Conservation (phyloP, 495 filamentous ascomycete genomes). For the Xylaria scruposa region DNA sequence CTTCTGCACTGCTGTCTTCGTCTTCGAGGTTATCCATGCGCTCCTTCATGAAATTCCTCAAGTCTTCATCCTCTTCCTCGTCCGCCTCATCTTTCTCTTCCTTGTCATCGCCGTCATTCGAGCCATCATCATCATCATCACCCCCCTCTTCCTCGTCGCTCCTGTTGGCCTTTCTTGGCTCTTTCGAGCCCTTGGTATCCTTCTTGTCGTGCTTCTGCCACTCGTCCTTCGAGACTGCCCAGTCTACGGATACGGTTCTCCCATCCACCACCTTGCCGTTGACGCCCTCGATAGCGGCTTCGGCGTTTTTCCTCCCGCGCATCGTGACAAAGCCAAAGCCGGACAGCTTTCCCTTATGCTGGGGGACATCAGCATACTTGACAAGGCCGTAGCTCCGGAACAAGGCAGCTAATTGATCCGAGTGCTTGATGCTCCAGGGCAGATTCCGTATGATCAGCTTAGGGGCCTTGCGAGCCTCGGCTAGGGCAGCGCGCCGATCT, state of each 20-base stretch:
- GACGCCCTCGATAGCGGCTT: slow-evolving; percentile 81
- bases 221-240: slow-evolving; percentile 88
- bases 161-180: slow-evolving; percentile 42
- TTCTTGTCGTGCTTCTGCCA: slow-evolving; percentile 68
- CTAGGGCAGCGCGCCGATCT: slow-evolving; percentile 60
- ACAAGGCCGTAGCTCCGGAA: slow-evolving; percentile 92
- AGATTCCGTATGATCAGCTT: slow-evolving; percentile 95
- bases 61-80: slow-evolving; percentile 49
- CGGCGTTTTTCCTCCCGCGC: slow-evolving; percentile 86
- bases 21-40: slow-evolving; percentile 57
- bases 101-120: slow-evolving; percentile 29
- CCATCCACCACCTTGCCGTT: slow-evolving; percentile 94
- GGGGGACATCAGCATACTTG: slow-evolving; percentile 80
- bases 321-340: slow-evolving; percentile 95
- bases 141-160: slow-evolving; percentile 33
- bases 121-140: slow-evolving; percentile 37
- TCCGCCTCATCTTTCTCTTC: slow-evolving; percentile 45
- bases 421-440: slow-evolving; percentile 91
- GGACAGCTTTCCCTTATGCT: slow-evolving; percentile 70
- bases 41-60: slow-evolving; percentile 51
- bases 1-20: slow-evolving; percentile 54
- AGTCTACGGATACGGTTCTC: slow-evolving; percentile 87
- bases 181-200: slow-evolving; percentile 34
- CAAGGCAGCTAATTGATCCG: slow-evolving; percentile 75
- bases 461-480: slow-evolving; percentile 65